Evolutionary conservation across 768 basidiomycete genomes (phyloP).

Genomic region (Guyanaporus albipodus): DNA sequence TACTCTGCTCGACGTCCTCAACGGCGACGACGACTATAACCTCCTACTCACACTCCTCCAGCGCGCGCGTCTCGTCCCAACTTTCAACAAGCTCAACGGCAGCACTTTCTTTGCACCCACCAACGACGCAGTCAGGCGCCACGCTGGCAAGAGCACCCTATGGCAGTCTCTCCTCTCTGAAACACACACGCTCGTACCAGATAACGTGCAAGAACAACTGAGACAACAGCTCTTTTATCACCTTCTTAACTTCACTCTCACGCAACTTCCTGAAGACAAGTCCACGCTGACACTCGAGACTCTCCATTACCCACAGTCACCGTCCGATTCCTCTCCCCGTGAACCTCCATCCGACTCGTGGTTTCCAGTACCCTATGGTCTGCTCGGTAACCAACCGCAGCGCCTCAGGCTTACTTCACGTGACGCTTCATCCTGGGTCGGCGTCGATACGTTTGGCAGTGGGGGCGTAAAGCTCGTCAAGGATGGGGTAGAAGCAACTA

Average conservation of each 20-base stretch:
- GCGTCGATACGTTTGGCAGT: slow-evolving; percentile 75
- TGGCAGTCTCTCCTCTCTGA: slow-evolving; percentile 31
- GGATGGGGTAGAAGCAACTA: slow-evolving; percentile 52
- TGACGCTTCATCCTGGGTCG: slow-evolving; percentile 52
- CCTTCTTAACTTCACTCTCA: slow-evolving; percentile 76
- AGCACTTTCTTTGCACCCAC: slow-evolving; percentile 94
- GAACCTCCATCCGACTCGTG: slow-evolving; percentile 78
- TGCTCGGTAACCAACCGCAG: slow-evolving; percentile 80
- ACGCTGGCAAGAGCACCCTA: slow-evolving; percentile 30
- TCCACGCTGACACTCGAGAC: slow-evolving; percentile 47
- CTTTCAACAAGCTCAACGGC: slow-evolving; percentile 79
- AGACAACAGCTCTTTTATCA: slow-evolving; percentile 95
- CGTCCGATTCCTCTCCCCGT: slow-evolving; percentile 55
- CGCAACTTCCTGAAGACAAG: slow-evolving; percentile 39
- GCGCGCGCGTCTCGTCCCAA: slow-evolving; percentile 83
- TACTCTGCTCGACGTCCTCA: slow-evolving; percentile 79
- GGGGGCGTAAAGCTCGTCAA: slow-evolving; percentile 69
- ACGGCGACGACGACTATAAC: slow-evolving; percentile 69
- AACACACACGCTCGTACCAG: slow-evolving; percentile 41
- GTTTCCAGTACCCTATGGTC: slow-evolving; percentile 80
- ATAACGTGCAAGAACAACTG: slow-evolving; percentile 80
- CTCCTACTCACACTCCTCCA: slow-evolving; percentile 76
- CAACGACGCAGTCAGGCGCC: slow-evolving; percentile 77
- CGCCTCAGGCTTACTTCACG: slow-evolving; percentile 60
- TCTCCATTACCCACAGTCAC: slow-evolving; percentile 64